Percentiles rank a stretch among this genome's conserved stretches.
These are phyloP conservation scores for Pseudocohnilembus persalinus DNA, from an alignment of 169 alveolate genomes.

Conservation along the genomic window DNA sequence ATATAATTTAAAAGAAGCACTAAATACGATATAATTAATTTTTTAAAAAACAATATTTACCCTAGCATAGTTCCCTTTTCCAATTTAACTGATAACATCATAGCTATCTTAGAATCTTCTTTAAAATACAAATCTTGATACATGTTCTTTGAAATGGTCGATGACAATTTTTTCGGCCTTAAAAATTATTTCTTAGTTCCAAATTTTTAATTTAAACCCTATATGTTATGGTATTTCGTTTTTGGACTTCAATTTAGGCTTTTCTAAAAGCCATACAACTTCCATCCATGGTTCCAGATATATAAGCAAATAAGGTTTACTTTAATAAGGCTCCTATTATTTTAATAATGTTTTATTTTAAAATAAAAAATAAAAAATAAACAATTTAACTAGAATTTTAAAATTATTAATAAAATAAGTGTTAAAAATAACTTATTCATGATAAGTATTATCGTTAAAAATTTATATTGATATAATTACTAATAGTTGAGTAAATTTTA, in stretches of 20 bases:
- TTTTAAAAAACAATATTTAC: neutral
- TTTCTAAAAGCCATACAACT: constrained; percentile 16
- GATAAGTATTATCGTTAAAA: no score
- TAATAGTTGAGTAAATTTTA: no score
- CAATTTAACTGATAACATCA: neutral
- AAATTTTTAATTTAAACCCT: constrained; percentile 4
- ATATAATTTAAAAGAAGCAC: no score
- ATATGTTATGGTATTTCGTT: neutral
- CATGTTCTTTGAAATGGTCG: neutral
- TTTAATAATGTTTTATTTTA: neutral
- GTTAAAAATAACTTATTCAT: neutral
- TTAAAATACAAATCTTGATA: neutral
- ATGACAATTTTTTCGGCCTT: neutral
- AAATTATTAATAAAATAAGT: neutral
- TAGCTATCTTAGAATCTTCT: neutral
- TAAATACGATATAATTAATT: no score
- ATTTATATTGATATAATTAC: no score
- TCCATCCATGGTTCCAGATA: constrained; percentile 6
- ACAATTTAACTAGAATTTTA: neutral
- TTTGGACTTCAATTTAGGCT: neutral
- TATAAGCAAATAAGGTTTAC: constrained; percentile 15
- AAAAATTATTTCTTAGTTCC: neutral
- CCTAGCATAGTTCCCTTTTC: constrained; percentile 1
- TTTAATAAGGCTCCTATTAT: constrained; percentile 10
- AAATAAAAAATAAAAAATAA: no score